Conservation (phyloP, 305 asterid species). For the Petunia hybrid region DNA sequence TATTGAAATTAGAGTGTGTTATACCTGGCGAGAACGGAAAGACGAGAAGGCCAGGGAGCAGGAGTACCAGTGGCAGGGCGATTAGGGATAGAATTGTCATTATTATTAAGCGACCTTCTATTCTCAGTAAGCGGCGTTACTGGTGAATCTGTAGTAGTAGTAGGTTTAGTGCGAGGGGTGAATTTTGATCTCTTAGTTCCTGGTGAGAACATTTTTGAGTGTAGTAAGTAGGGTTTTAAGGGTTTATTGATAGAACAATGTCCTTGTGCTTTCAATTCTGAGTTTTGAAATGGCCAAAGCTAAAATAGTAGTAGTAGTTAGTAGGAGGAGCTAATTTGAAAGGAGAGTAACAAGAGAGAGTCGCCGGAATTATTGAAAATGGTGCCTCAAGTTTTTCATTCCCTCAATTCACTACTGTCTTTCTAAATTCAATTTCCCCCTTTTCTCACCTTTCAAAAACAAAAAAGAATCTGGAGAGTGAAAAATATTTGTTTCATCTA, state of each 20-base stretch:
- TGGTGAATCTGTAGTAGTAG: constrained; percentile 36
- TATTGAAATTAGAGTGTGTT: background rate
- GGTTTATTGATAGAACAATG: background rate
- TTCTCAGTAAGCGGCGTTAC: constrained; percentile 60
- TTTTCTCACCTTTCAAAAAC: too few relatives aligned
- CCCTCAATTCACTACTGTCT: too few relatives aligned
- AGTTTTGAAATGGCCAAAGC: background rate
- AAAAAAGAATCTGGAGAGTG: too few relatives aligned
- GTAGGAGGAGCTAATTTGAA: too few relatives aligned
- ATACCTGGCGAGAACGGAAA: constrained; percentile 79
- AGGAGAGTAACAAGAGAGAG: too few relatives aligned
- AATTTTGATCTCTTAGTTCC: constrained; percentile 62
- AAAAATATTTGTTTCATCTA: too few relatives aligned
- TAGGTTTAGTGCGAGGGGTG: constrained; percentile 54
- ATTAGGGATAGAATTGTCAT: constrained; percentile 61
- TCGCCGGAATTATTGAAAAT: too few relatives aligned
- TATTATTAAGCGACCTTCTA: constrained; percentile 49
- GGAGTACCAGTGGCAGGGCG: constrained; percentile 93
- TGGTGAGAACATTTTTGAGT: constrained; percentile 74
- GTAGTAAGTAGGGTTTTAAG: constrained; percentile 49
- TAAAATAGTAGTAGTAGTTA: background rate
- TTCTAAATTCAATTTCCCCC: too few relatives aligned
- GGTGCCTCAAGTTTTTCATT: too few relatives aligned
- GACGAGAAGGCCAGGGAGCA: constrained; percentile 96
- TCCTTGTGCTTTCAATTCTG: too few relatives aligned